These are phyloP conservation scores for Sedum album DNA, from an alignment of 164 flowering plant genomes.

Conservation along the genomic window DNA sequence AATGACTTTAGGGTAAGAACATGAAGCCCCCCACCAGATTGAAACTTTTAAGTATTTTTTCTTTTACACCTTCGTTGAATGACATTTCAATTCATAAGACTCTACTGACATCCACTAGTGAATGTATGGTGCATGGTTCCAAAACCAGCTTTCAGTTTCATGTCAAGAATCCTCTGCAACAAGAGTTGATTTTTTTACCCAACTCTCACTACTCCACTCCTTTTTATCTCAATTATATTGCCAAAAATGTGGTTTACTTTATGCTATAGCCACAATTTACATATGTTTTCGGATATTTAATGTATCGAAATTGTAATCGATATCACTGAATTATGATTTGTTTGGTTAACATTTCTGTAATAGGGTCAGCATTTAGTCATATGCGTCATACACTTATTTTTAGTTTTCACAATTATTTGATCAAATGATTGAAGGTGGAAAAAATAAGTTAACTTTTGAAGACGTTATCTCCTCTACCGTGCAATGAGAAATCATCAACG, in stretches of 20 bases:
- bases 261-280: not conserved
- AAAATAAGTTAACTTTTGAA: too few species aligned
- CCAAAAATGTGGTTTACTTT: not conserved
- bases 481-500: too few species aligned
- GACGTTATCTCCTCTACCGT: too few species aligned
- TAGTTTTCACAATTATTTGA: too few species aligned
- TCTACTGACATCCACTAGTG: not conserved
- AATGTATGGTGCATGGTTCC: not conserved
- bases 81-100: not conserved
- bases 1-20: not conserved
- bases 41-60: not conserved
- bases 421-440: too few species aligned
- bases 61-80: not conserved
- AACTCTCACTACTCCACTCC: not conserved
- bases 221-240: not conserved
- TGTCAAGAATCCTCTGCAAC: not conserved
- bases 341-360: too few species aligned
- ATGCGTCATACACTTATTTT: too few species aligned
- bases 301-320: not conserved
- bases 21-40: constrained; percentile 1
- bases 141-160: not conserved
- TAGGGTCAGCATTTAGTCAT: too few species aligned
- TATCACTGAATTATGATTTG: not conserved
- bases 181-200: not conserved
- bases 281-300: not conserved